These are phyloP conservation scores for Drechslerella stenobrocha DNA, from an alignment of 2,329 filamentous ascomycete species.

Conservation along the genomic window DNA sequence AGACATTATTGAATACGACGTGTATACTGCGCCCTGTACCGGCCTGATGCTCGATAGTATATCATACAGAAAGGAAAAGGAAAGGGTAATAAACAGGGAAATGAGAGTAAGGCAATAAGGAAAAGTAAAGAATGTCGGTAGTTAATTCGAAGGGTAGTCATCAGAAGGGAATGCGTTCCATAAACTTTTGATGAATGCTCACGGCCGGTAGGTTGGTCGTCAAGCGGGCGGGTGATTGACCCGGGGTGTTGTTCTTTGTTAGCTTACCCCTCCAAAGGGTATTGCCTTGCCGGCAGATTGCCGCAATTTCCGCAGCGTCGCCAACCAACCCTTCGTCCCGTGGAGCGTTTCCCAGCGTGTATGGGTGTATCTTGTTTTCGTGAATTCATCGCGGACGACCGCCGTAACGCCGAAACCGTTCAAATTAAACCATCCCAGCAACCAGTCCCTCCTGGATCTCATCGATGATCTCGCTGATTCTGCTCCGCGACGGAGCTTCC, in stretches of 20 bases:
- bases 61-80: constrained; percentile 9
- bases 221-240: background rate
- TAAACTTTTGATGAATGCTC: constrained; percentile 1
- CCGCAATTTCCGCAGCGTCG: constrained; percentile 1
- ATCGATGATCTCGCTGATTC: constrained; percentile 34
- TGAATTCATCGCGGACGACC: background rate
- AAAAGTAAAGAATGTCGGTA: constrained; percentile 1
- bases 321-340: constrained; percentile 2
- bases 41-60: constrained; percentile 9
- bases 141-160: background rate
- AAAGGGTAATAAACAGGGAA: constrained; percentile 4
- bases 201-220: background rate
- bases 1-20: constrained; percentile 4
- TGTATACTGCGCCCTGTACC: constrained; percentile 6
- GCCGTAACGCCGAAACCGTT: constrained; percentile 1
- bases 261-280: background rate
- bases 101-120: constrained; percentile 14
- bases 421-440: constrained; percentile 3
- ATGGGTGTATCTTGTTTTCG: background rate
- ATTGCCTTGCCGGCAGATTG: background rate
- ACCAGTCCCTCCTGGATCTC: constrained; percentile 22
- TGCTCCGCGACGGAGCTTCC: constrained; percentile 28
- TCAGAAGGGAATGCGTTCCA: background rate
- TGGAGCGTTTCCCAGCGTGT: background rate
- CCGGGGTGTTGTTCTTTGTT: background rate